Percentiles rank a stretch among this genome's conserved stretches.
phyloP scores from a whole-genome alignment of 768 basidiomycete genomes.

The Candolleomyces aberdarensis region DNA sequence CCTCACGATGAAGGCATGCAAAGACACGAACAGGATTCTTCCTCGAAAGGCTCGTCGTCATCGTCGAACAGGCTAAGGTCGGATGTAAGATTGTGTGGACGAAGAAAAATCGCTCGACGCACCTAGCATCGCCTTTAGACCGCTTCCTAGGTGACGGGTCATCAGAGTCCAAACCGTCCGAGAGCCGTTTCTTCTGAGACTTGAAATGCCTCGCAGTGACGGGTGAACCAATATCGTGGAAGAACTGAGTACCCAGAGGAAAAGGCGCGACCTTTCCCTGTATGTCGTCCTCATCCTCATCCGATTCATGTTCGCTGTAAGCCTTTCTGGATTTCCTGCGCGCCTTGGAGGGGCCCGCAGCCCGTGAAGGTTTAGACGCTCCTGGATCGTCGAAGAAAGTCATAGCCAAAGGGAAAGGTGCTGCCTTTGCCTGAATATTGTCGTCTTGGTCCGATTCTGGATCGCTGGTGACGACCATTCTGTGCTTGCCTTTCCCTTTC shows the following conservation, averaged over 20 bases:
- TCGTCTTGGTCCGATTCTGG: no score
- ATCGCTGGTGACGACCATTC: no score
- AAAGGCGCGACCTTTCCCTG: neutral
- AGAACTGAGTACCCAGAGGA: neutral
- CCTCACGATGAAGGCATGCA: neutral
- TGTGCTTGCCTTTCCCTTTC: no score
- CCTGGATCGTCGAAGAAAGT: no score
- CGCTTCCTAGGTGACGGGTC: slow-evolving; percentile 2
- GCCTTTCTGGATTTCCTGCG: no score
- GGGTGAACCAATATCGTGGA: neutral
- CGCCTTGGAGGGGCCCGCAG: no score
- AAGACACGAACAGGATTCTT: slow-evolving; percentile 39
- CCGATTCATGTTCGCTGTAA: neutral
- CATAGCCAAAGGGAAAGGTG: no score
- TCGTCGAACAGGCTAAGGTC: slow-evolving; percentile 12
- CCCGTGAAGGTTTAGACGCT: no score
- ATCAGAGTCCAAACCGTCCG: neutral
- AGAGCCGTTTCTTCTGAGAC: neutral
- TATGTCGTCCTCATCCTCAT: neutral
- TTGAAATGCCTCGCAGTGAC: neutral
- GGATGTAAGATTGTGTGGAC: neutral
- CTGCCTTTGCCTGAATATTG: no score
- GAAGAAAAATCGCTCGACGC: neutral
- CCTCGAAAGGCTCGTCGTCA: slow-evolving; percentile 18
- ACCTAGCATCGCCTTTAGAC: neutral